Conservation (phyloP, 345 rosid genomes). For the Hibiscus mutabilis region DNA sequence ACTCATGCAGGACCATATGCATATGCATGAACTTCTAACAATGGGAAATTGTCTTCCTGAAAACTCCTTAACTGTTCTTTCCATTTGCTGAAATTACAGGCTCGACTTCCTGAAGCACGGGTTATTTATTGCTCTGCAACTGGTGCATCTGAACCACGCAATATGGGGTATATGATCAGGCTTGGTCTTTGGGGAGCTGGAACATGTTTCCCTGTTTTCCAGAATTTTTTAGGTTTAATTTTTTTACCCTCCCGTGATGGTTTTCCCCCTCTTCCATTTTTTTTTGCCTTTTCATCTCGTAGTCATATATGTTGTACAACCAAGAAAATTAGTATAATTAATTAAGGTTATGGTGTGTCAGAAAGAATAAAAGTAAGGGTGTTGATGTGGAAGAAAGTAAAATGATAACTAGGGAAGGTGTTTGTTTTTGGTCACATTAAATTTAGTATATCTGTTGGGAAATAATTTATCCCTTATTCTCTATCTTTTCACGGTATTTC, state of each 20-base stretch:
- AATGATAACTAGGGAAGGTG: neutral
- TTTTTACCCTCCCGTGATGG: neutral
- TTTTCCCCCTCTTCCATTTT: neutral
- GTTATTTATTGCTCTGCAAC: conserved; percentile 98
- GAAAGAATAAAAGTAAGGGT: neutral
- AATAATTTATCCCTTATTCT: neutral
- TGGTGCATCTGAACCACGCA: conserved; percentile 99
- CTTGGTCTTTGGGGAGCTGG: conserved; percentile 99
- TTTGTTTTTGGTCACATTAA: neutral
- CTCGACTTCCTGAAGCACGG: conserved; percentile 90
- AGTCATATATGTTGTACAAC: neutral
- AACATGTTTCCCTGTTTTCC: conserved; percentile 77
- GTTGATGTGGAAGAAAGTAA: neutral
- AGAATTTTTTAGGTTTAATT: conserved; percentile 55
- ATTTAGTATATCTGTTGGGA: neutral
- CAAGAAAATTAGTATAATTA: neutral
- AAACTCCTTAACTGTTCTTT: conserved; percentile 15
- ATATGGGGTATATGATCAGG: conserved; percentile 98
- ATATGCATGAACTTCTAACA: neutral
- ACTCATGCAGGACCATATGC: neutral
- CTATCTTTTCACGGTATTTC: neutral
- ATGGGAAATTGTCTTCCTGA: neutral
- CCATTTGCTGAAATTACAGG: conserved; percentile 48
- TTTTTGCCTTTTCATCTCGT: neutral
- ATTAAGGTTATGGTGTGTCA: neutral